Percentiles rank a stretch among this genome's conserved stretches.
phyloP scores from a whole-genome alignment of 2,329 filamentous ascomycete genomes.

The Alternaria burnsii region DNA sequence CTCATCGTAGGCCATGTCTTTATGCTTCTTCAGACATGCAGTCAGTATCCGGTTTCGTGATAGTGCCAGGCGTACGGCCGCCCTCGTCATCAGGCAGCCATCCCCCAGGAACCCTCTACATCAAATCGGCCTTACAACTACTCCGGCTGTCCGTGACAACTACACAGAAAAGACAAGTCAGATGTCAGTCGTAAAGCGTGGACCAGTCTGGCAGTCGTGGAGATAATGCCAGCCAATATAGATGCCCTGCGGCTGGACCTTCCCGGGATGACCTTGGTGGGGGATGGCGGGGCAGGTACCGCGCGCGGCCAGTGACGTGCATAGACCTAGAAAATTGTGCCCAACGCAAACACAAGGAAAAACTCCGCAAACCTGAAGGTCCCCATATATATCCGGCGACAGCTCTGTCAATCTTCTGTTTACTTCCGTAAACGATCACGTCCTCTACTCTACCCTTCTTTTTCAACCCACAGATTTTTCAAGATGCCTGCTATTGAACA shows the following conservation, averaged over 20 bases:
- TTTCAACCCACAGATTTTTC: constrained; percentile 8
- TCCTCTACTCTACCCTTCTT: constrained; percentile 3
- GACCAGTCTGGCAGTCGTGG: background rate
- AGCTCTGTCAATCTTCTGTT: constrained; percentile 21
- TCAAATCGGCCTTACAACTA: constrained; percentile 8
- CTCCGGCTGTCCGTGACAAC: background rate
- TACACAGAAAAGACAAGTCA: background rate
- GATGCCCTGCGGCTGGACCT: constrained; percentile 23
- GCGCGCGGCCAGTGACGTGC: constrained; percentile 34
- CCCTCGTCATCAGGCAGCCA: constrained; percentile 14
- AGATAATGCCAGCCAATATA: constrained; percentile 1
- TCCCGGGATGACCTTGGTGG: constrained; percentile 10
- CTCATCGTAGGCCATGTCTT: background rate
- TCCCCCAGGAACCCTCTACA: constrained; percentile 13
- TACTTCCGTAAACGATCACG: constrained; percentile 16
- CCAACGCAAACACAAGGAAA: constrained; percentile 18
- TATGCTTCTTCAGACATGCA: constrained; percentile 4
- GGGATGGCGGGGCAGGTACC: constrained; percentile 23
- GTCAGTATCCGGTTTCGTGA: constrained; percentile 1
- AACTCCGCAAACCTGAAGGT: constrained; percentile 33
- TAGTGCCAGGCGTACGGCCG: constrained; percentile 7
- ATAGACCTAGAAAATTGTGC: constrained; percentile 21
- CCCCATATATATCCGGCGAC: constrained; percentile 31
- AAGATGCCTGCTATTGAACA: constrained; percentile 74
- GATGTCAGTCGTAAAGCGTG: background rate